phyloP scores from a whole-genome alignment of 2,329 filamentous ascomycete genomes.

The Epichloe hybrida region DNA sequence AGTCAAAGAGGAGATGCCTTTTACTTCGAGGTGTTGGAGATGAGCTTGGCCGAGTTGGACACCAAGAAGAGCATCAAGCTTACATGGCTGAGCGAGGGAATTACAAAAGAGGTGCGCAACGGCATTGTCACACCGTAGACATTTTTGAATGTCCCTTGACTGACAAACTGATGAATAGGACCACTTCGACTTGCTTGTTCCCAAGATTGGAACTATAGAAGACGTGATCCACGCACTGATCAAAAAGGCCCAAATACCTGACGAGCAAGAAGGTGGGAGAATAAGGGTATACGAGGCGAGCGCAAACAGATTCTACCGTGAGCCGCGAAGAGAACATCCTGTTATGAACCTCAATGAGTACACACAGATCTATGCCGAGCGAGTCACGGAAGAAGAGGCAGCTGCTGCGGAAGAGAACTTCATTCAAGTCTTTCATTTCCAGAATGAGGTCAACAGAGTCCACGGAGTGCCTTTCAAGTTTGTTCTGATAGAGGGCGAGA shows the following conservation, averaged over 20 bases:
- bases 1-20: conserved; percentile 64
- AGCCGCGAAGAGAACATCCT: conserved; percentile 54
- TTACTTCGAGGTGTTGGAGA: conserved; percentile 88
- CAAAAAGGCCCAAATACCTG: conserved; percentile 67
- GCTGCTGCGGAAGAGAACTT: conserved; percentile 43
- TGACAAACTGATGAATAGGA: conserved; percentile 37
- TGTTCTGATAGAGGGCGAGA: conserved; percentile 70
- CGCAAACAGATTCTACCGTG: conserved; percentile 70
- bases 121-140: no score
- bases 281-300: conserved; percentile 76
- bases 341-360: conserved; percentile 83
- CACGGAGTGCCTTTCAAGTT: conserved; percentile 92
- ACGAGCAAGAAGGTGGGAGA: conserved; percentile 54
- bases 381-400: conserved; percentile 59
- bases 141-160: background rate
- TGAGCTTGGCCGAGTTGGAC: conserved; percentile 84
- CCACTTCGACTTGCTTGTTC: conserved; percentile 66
- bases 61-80: conserved; percentile 81
- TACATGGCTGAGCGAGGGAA: conserved; percentile 75
- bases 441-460: conserved; percentile 69
- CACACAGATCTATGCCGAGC: conserved; percentile 66
- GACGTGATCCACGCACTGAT: conserved; percentile 66
- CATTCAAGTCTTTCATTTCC: conserved; percentile 82
- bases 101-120: conserved; percentile 64
- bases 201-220: conserved; percentile 68